These are phyloP conservation scores for Leersia perrieri DNA, from an alignment of 176 grass and related monocot genomes.

Conservation along the genomic window DNA sequence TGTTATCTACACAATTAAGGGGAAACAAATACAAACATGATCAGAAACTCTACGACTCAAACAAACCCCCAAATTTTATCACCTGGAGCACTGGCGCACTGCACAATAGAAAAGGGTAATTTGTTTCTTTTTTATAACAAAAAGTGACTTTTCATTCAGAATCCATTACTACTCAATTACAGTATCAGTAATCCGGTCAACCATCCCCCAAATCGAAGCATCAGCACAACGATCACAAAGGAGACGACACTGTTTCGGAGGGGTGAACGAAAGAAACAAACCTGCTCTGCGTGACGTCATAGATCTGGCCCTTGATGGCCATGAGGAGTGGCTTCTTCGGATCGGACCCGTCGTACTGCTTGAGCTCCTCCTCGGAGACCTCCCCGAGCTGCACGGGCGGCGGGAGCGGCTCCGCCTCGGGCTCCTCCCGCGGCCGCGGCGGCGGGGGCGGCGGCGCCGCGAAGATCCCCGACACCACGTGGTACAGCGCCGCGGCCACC, in stretches of 20 bases:
- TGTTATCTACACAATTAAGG: neutral
- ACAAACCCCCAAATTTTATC: neutral
- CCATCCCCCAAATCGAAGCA: slow-evolving; percentile 12
- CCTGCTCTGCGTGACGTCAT: slow-evolving; percentile 86
- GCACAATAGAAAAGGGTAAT: neutral
- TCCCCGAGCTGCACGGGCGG: slow-evolving; percentile 83
- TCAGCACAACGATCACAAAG: neutral
- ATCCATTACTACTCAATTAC: neutral
- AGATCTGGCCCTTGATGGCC: slow-evolving; percentile 81
- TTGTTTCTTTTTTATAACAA: neutral
- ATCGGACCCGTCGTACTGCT: slow-evolving; percentile 61
- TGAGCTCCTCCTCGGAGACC: slow-evolving; percentile 71
- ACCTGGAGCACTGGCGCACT: neutral
- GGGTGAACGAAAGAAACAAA: neutral
- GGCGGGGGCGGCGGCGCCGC: slow-evolving; percentile 33
- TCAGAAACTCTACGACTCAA: neutral
- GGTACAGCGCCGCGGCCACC: slow-evolving; percentile 69
- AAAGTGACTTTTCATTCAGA: neutral
- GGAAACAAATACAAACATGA: neutral
- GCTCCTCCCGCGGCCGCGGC: slow-evolving; percentile 21
- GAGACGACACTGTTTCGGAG: neutral
- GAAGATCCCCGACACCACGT: slow-evolving; percentile 68
- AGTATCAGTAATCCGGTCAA: neutral
- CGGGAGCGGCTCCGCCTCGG: slow-evolving; percentile 74
- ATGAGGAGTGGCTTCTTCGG: slow-evolving; percentile 66